Base-by-base conservation (phyloP, 768 basidiomycete species). In the Suillus subluteus region DNA sequence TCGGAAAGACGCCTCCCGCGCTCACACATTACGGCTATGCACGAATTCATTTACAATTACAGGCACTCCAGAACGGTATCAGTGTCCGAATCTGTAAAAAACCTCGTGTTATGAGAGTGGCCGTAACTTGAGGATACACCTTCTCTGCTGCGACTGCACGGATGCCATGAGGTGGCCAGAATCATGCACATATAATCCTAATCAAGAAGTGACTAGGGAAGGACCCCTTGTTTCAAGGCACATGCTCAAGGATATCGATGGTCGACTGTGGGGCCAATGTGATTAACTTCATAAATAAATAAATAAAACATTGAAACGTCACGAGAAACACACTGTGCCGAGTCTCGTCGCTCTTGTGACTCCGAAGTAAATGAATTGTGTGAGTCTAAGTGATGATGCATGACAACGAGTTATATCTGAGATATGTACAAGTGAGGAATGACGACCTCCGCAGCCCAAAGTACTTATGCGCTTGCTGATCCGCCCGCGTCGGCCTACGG, bases 111-210 rank as follows among this genome's bases (percentile, higher is more conserved):
- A 13, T 15, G 6, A 11, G 32, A 11, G 12, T 56, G 55, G 55
- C 12, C 37, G 55, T n/a, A n/a, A 56, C 26, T 16, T 30, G 52
- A 54, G 32, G 21, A 37, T 56, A 37, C 35, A 56, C 6, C 37
- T 37, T 56, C 21, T n/a, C 18, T 56, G 21, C 55, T 15, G 55
- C 55, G 55, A 35, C 35, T 56, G 55, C 55, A n/a, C 55, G 55
- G 55, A 37, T 56, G 55, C 35, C 35, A 35, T n/a, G 55, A 56
- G 55, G 55, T 11, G n/a, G 35, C 32, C 21, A 56, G 21, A 35
- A 56, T 56, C 3, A 56, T 56, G 55, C 35, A 54, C 30, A 18
- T 16, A 30, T 55, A 35, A 18, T 56, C 32, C 21, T 56, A 32
- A 56, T 56, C 32, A 56, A 56, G 55, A 56, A 56, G 32, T 38